Conservation (phyloP, 2,329 filamentous ascomycete species). For the Exophiala oligosperma region DNA sequence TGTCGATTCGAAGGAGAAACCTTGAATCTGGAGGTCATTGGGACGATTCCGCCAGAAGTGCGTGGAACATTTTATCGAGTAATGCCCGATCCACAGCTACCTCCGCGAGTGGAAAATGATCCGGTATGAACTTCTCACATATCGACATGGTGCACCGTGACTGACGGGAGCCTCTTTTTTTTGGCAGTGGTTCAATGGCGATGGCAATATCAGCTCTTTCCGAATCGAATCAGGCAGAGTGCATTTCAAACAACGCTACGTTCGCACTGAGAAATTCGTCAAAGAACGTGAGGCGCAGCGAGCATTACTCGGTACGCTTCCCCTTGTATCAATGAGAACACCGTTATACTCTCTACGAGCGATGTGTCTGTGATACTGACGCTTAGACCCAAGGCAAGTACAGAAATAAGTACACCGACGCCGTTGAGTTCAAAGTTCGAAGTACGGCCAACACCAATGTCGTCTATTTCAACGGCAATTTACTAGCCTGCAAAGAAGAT, state of each 20-base stretch:
- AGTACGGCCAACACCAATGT: constrained; percentile 59
- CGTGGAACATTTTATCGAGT: constrained; percentile 52
- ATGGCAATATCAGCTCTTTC: constrained; percentile 43
- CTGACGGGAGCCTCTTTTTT: no score
- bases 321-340: no score
- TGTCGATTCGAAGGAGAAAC: constrained; percentile 45
- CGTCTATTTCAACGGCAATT: constrained; percentile 56
- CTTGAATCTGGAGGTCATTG: constrained; percentile 43
- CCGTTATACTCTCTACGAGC: no score
- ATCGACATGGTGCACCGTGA: no score
- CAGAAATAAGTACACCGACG: constrained; percentile 43
- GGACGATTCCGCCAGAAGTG: constrained; percentile 47
- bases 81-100: constrained; percentile 50
- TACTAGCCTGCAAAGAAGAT: constrained; percentile 49
- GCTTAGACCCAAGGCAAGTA: constrained; percentile 35
- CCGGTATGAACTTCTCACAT: no score
- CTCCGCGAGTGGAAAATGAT: constrained; percentile 37
- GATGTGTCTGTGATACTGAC: background rate
- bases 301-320: constrained; percentile 28
- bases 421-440: constrained; percentile 35
- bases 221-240: constrained; percentile 36
- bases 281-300: constrained; percentile 40
- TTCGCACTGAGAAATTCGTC: constrained; percentile 44
- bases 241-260: constrained; percentile 38
- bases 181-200: constrained; percentile 43